Percentiles rank a stretch among this genome's conserved stretches.
Conservation (phyloP, 192 early-diverging fungal species). For the Coemansia sp. region DNA sequence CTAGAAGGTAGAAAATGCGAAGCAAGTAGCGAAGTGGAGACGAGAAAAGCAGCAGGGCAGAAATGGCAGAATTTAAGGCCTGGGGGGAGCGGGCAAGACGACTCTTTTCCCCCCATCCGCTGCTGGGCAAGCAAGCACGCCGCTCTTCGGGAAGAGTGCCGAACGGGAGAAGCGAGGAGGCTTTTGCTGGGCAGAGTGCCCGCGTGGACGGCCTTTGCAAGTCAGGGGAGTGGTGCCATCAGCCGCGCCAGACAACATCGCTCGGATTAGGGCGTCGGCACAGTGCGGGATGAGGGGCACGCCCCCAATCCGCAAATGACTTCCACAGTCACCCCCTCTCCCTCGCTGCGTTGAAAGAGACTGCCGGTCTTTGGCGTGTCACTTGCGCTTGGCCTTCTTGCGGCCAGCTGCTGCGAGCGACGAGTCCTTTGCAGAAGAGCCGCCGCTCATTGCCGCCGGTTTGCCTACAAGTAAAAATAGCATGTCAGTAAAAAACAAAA, state of each 20-base stretch:
- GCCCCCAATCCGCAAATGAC: slow-evolving; percentile 7
- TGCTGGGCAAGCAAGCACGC: background rate
- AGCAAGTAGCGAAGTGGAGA: slow-evolving; percentile 4
- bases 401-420: slow-evolving; percentile 8
- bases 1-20: background rate
- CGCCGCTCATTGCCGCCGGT: background rate
- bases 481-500: background rate
- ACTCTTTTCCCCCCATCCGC: background rate
- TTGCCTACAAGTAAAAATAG: slow-evolving; percentile 16
- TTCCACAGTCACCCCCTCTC: background rate
- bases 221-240: background rate
- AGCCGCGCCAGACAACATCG: background rate
- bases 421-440: slow-evolving; percentile 14
- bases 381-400: slow-evolving; percentile 29
- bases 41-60: background rate
- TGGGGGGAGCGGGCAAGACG: background rate
- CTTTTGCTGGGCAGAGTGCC: slow-evolving; percentile 1
- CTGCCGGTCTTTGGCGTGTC: background rate
- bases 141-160: slow-evolving; percentile 4
- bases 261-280: slow-evolving; percentile 3
- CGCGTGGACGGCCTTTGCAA: background rate
- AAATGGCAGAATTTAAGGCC: slow-evolving; percentile 15
- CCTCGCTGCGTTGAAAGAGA: background rate
- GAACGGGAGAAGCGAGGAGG: slow-evolving; percentile 3
- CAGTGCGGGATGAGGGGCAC: slow-evolving; percentile 2